Evolutionary conservation across 2,329 filamentous ascomycete genomes (phyloP).

Genomic region (Arthrobotrys sinensis): DNA sequence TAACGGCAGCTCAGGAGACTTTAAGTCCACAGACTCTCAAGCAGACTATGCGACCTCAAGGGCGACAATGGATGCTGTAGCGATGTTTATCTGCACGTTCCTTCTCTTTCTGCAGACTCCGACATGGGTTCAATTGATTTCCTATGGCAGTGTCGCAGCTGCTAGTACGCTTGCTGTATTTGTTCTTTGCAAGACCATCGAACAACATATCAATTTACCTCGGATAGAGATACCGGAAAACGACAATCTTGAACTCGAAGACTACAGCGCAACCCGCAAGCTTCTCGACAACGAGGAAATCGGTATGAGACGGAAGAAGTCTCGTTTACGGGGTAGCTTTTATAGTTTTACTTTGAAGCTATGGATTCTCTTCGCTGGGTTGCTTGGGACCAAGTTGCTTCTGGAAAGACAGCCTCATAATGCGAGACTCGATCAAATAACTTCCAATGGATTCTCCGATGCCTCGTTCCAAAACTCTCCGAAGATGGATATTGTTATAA

Average conservation of each 20-base stretch:
- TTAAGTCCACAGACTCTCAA: conserved; percentile 1
- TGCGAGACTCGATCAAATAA: not conserved
- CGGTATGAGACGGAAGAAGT: not conserved
- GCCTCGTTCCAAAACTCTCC: not conserved
- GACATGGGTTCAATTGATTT: conserved; percentile 51
- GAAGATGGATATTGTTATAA: conserved; percentile 63
- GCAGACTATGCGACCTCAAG: conserved; percentile 26
- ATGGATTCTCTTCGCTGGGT: conserved; percentile 49
- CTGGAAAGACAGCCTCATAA: not conserved
- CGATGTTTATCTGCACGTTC: conserved; percentile 26
- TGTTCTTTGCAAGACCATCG: not conserved
- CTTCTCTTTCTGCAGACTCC: conserved; percentile 49
- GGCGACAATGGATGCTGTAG: conserved; percentile 26
- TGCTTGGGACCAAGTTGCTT: conserved; percentile 33
- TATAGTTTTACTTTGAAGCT: conserved; percentile 19
- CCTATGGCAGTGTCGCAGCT: conserved; percentile 7
- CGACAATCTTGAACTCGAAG: conserved; percentile 28
- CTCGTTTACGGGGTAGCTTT: not conserved
- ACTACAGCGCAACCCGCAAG: conserved; percentile 24
- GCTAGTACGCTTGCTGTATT: not conserved
- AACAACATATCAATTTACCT: not conserved
- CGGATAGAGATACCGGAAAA: not conserved
- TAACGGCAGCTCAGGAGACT: not conserved
- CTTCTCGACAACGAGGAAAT: not conserved
- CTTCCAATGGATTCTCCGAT: not conserved